Percentiles rank a stretch among this genome's conserved stretches.
Conservation (phyloP, 805 yeast species). For the Tetrapisispora phaffii region DNA sequence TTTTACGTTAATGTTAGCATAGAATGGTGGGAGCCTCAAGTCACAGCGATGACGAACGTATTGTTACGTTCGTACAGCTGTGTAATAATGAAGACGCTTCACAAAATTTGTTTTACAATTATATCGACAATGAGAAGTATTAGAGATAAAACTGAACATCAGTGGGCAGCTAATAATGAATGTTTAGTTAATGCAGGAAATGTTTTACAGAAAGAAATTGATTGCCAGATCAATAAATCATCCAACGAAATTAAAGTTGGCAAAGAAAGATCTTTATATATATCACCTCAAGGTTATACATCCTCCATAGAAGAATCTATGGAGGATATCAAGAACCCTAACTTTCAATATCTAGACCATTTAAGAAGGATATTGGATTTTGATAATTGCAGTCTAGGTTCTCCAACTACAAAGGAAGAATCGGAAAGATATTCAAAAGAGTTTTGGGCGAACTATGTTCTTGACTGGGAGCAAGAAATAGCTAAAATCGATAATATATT, state of each 20-base stretch:
- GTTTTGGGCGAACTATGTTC: slow-evolving; percentile 13
- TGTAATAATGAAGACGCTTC: slow-evolving; percentile 5
- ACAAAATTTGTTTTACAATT: slow-evolving; percentile 6
- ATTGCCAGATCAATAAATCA: not conserved
- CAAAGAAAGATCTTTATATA: too few relatives aligned
- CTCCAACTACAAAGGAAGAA: not conserved
- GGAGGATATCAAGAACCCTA: not conserved
- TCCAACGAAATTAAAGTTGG: not conserved
- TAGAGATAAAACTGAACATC: slow-evolving; percentile 8
- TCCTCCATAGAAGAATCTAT: not conserved
- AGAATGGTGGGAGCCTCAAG: slow-evolving; percentile 1
- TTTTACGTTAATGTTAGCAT: slow-evolving; percentile 5
- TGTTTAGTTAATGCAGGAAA: not conserved
- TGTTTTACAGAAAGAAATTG: not conserved
- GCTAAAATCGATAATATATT: not conserved
- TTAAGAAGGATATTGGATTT: too few relatives aligned
- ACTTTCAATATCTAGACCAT: not conserved
- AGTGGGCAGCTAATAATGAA: slow-evolving; percentile 2
- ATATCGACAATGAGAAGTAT: slow-evolving; percentile 7
- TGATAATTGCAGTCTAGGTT: too few relatives aligned
- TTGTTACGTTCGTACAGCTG: slow-evolving; percentile 5
- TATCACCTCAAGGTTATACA: not conserved
- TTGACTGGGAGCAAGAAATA: slow-evolving; percentile 9
- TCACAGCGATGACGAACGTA: not conserved
- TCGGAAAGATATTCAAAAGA: slow-evolving; percentile 9